A percentile compares a stretch with the other conserved stretches of the same genome.
Conservation (phyloP, 371 early-diverging fungal genomes). For the Mortierella sp. region DNA sequence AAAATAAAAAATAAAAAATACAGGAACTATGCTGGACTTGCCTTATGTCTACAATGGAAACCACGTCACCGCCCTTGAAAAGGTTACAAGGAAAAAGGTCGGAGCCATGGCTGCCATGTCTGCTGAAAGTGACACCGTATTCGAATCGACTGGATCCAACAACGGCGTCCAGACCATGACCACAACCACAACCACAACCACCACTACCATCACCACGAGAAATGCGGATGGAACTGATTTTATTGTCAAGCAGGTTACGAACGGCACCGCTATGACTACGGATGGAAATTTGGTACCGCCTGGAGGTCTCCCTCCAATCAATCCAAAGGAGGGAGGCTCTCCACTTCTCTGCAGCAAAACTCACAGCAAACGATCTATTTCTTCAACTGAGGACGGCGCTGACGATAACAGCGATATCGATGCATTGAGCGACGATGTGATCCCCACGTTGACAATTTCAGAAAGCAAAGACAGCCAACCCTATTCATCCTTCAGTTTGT, state of each 20-base stretch:
- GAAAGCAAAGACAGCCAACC: neutral
- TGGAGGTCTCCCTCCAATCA: conserved; percentile 18
- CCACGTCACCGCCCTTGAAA: conserved; percentile 45
- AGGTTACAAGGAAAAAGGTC: conserved; percentile 37
- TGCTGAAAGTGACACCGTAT: conserved; percentile 20
- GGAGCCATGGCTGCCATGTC: conserved; percentile 57
- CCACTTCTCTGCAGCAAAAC: conserved; percentile 16
- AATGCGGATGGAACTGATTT: conserved; percentile 9
- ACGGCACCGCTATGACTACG: conserved; percentile 17
- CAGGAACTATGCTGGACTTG: conserved; percentile 66
- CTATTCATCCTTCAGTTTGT: neutral
- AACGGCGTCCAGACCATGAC: conserved; percentile 30
- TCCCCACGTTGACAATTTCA: conserved; percentile 11
- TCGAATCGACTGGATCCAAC: conserved; percentile 35
- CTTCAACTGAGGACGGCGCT: conserved; percentile 6
- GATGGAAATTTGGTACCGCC: conserved; percentile 22
- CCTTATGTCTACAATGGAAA: conserved; percentile 62
- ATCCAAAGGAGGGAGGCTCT: conserved; percentile 25
- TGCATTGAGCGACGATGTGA: conserved; percentile 2
- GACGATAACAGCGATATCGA: neutral
- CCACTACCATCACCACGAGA: conserved; percentile 35
- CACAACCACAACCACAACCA: conserved; percentile 45
- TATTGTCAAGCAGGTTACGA: conserved; percentile 17
- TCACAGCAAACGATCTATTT: conserved; percentile 21
- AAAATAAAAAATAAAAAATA: too few relatives aligned